Evolutionary conservation across 73 alveolate species (phyloP), one percentile per base, ranked within the genome.

Genomic region (Stentor coeruleus): DNA sequence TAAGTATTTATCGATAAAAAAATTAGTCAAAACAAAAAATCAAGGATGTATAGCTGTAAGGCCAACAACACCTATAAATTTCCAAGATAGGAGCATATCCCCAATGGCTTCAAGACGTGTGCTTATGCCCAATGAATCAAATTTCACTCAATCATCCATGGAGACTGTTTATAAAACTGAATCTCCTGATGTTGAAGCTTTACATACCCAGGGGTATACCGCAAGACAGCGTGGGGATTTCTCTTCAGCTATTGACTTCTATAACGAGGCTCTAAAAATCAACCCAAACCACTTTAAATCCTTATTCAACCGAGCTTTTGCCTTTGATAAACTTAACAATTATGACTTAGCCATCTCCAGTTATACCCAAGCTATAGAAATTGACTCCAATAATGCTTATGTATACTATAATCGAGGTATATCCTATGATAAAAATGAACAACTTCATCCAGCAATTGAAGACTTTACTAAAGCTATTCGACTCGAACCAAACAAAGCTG

Each of bases 371-470:
- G 99, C 99, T 3, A 36, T 66, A 0, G 98, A 93, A 77, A 88
- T 94, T 38, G 98, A 97, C 76, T 97, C 99, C 39, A 91, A 90
- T 79, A 94, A 96, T 85, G 98, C 99, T 3, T 97, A 89, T 88
- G 98, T 99, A 49, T 97, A 83, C 89, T 97, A 97, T 81, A 97
- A 97, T 86, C 94, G 98, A 81, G 99, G 99, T 2, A 97, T 97
- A 35, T 84, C 97, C 40, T 92, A 95, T 74, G 99, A 97, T 82
- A 86, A 96, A 85, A 95, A 92, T 85, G 99, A 98, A 1, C 97
- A 95, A 58, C 94, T 89, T 81, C 95, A 93, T 77, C 89, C 90
- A 73, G 98, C 99, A 35, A 91, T 97, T 72, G 91, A 90, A 60
- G 96, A 92, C 88, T 97, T 97, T 86, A 76, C 99, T 0, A 87